Evolutionary conservation across 495 filamentous ascomycete genomes (phyloP).

Genomic region (Zalerion maritima): DNA sequence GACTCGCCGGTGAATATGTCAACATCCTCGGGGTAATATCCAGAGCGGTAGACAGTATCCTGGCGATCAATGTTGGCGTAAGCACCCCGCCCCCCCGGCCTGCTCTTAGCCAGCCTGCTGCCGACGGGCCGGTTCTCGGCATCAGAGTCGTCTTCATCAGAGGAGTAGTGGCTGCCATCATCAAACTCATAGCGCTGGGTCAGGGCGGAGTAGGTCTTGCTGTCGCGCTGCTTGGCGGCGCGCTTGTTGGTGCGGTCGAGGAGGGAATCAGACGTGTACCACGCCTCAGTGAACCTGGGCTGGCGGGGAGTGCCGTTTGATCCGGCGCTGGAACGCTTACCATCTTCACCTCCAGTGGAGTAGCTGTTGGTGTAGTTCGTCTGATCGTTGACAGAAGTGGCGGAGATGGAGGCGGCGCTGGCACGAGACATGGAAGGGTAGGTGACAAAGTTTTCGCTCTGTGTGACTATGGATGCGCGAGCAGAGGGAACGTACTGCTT

Average conservation of each 20-base stretch:
- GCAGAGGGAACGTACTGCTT: constrained; percentile 14
- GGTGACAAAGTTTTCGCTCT: not conserved
- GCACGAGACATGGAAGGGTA: constrained; percentile 11
- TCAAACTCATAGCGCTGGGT: constrained; percentile 33
- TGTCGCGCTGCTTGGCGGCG: constrained; percentile 29
- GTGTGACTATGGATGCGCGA: constrained; percentile 8
- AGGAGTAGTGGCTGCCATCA: constrained; percentile 19
- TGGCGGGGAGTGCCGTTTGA: constrained; percentile 28
- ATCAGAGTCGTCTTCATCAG: constrained; percentile 25
- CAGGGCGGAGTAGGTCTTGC: constrained; percentile 29
- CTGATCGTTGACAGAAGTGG: constrained; percentile 9
- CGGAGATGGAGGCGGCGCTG: constrained; percentile 15
- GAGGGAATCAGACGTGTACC: constrained; percentile 38
- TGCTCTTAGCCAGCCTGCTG: constrained; percentile 11
- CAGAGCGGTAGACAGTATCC: constrained; percentile 6
- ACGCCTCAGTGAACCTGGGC: constrained; percentile 49
- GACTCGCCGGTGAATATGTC: constrained; percentile 7
- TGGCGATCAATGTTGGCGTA: constrained; percentile 7
- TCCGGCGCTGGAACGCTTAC: constrained; percentile 22
- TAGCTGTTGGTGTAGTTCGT: constrained; percentile 20
- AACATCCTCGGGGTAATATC: constrained; percentile 10
- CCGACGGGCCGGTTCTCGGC: constrained; percentile 19
- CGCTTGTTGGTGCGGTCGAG: constrained; percentile 36
- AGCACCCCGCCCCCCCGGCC: constrained; percentile 9
- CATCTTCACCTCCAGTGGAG: constrained; percentile 13